Evolutionary conservation across 352 stramenopile species (phyloP).

Genomic region (Plasmopara halstedii): DNA sequence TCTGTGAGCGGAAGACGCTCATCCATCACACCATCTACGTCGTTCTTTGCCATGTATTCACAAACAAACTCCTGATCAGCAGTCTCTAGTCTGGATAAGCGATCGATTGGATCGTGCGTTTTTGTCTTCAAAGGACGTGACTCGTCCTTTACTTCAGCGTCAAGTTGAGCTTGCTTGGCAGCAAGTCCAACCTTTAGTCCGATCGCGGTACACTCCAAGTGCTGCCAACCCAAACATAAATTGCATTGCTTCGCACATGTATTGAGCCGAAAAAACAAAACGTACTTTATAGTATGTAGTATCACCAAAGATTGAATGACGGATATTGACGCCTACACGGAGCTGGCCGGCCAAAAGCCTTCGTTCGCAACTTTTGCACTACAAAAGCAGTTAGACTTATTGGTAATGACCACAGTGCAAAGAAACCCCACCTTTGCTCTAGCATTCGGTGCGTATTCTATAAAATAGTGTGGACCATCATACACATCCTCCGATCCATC

Average conservation of each 20-base stretch:
- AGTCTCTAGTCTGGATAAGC: constrained; percentile 29
- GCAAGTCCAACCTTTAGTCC: constrained; percentile 9
- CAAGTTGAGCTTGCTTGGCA: constrained; percentile 6
- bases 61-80: constrained; percentile 41
- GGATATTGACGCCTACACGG: constrained; percentile 49
- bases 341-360: constrained; percentile 39
- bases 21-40: constrained; percentile 42
- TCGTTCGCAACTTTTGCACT: constrained; percentile 77
- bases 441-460: constrained; percentile 60
- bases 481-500: constrained; percentile 35
- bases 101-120: constrained; percentile 35
- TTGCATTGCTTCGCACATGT: neutral
- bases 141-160: constrained; percentile 7
- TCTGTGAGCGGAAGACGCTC: constrained; percentile 60
- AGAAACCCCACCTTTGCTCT: constrained; percentile 39
- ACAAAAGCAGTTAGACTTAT: too few relatives aligned
- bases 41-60: constrained; percentile 55
- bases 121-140: constrained; percentile 9
- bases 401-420: neutral
- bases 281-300: constrained; percentile 78
- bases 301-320: constrained; percentile 73
- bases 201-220: constrained; percentile 29
- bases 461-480: constrained; percentile 42
- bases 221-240: constrained; percentile 16
- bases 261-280: too few relatives aligned